Base-by-base conservation (phyloP, 2,329 filamentous ascomycete genomes). In the Tetracladium maxilliforme region DNA sequence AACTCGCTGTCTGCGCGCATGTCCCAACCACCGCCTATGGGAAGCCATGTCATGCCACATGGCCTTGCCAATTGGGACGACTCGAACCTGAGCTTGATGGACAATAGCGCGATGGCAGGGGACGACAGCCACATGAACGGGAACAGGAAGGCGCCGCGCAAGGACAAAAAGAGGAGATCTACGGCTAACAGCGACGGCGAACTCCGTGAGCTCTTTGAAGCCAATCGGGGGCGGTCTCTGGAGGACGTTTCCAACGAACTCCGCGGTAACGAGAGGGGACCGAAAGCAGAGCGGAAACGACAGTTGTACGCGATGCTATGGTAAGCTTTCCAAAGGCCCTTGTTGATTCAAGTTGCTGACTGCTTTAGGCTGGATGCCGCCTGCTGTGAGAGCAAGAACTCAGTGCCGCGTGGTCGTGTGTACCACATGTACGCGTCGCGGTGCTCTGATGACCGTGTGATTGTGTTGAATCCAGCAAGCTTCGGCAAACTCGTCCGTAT, bases 401-500 rank as follows among this genome's bases (percentile, higher is more conserved):
- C 90, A 6, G 87, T 95, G 1, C 84, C 90, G 6, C 68, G 90
- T 40, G 90, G 90, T 35, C 69, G 87, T 30, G 90, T 98, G 3
- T 98, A 95, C 49, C 83, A 86, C 31, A 86, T 86, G 47, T 98
- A 98, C 49, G 90, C 87, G 23, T 84, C 81, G 14, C 73, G 82
- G 34, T 98, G 90, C 50, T 86, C 82, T 21, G 92, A 78, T 5
- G 86, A 95, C 45, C 73, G 86, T 43, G 92, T 95, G 19, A 92
- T 90, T 1, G 86, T 93, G 7, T 56, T 98, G 29, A 98, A 98
- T 44, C 90, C 90, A 21, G 90, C 90, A 7, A 95, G 87, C 15
- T 98, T 98, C 51, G 90, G 90, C 29, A 98, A 98, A 51, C 69
- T 98, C 21, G 90, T 98, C 17, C 74, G 90, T 16, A 87, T 98